These are phyloP conservation scores for Cordyceps cateniannulata DNA, from an alignment of 2,329 filamentous ascomycete species.

Conservation along the genomic window DNA sequence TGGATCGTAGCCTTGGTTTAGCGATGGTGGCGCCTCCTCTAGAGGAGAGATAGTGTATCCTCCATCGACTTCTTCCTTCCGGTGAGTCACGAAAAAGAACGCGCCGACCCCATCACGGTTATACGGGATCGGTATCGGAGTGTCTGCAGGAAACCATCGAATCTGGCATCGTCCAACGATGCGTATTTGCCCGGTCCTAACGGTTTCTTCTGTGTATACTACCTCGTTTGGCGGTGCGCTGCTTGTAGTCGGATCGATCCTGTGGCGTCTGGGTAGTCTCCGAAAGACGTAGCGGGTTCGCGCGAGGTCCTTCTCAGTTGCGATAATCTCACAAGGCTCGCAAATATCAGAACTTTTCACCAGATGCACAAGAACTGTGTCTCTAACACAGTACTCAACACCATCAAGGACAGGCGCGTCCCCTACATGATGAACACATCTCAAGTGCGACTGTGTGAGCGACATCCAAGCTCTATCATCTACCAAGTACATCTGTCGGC, in stretches of 20 bases:
- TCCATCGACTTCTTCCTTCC: conserved; percentile 10
- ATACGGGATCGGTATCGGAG: conserved; percentile 56
- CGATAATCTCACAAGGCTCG: conserved; percentile 56
- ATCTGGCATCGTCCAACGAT: conserved; percentile 55
- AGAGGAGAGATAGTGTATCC: conserved; percentile 25
- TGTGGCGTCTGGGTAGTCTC: conserved; percentile 42
- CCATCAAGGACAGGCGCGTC: conserved; percentile 2
- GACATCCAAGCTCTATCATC: conserved; percentile 56
- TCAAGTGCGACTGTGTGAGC: conserved; percentile 47
- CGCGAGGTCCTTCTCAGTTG: conserved; percentile 24
- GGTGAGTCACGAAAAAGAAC: conserved; percentile 56
- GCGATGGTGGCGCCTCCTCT: conserved; percentile 22
- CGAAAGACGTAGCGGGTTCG: conserved; percentile 37
- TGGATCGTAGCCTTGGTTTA: conserved; percentile 53
- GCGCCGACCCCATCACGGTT: conserved; percentile 58
- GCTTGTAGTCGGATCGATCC: conserved; percentile 27
- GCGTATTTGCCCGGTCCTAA: conserved; percentile 27
- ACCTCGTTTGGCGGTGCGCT: conserved; percentile 49
- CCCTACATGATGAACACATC: conserved; percentile 38
- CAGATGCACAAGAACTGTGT: conserved; percentile 49
- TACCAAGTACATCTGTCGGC: conserved; percentile 62
- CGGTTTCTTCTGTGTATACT: conserved; percentile 43
- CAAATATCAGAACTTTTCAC: conserved; percentile 28
- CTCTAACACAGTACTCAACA: conserved; percentile 40
- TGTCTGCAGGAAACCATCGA: conserved; percentile 40